Evolutionary conservation across 768 basidiomycete species (phyloP).

Genomic region (Termitomyces sp.): DNA sequence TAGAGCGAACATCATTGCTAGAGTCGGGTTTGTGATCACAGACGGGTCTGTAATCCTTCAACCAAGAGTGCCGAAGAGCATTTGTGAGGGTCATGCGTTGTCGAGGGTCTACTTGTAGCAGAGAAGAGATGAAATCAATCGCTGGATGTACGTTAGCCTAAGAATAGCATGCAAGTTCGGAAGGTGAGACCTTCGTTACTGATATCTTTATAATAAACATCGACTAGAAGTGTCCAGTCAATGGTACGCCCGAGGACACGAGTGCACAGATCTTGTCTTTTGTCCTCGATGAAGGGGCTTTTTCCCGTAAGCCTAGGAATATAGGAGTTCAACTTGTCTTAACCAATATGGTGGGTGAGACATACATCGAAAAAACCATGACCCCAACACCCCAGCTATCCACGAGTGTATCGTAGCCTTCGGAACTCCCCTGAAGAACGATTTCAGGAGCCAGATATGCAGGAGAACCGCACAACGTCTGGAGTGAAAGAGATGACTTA

Average conservation of each 20-base stretch:
- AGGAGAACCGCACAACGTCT: conserved; percentile 96
- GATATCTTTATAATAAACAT: conserved; percentile 15
- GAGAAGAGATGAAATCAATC: conserved; percentile 59
- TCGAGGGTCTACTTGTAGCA: conserved; percentile 61
- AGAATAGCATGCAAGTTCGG: background rate
- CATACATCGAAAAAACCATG: conserved; percentile 85
- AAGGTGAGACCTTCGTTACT: conserved; percentile 40
- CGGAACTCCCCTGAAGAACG: conserved; percentile 36
- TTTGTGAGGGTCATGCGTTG: conserved; percentile 65
- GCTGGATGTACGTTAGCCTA: conserved; percentile 17
- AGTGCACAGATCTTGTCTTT: conserved; percentile 48
- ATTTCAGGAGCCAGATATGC: conserved; percentile 41
- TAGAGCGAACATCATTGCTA: background rate
- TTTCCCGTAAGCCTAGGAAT: conserved; percentile 60
- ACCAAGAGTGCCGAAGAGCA: conserved; percentile 76
- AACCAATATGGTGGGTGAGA: background rate
- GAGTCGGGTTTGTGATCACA: conserved; percentile 5
- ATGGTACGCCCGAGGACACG: conserved; percentile 54
- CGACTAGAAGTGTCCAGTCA: conserved; percentile 50
- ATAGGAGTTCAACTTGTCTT: background rate
- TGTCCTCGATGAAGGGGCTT: conserved; percentile 77
- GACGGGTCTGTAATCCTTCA: conserved; percentile 32
- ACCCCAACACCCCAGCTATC: conserved; percentile 98
- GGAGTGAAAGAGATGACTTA: background rate
- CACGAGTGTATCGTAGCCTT: conserved; percentile 83